A percentile compares a stretch with the other conserved stretches of the same genome.
phyloP scores from a whole-genome alignment of 2,329 filamentous ascomycete species.

The Fulvia fulva region DNA sequence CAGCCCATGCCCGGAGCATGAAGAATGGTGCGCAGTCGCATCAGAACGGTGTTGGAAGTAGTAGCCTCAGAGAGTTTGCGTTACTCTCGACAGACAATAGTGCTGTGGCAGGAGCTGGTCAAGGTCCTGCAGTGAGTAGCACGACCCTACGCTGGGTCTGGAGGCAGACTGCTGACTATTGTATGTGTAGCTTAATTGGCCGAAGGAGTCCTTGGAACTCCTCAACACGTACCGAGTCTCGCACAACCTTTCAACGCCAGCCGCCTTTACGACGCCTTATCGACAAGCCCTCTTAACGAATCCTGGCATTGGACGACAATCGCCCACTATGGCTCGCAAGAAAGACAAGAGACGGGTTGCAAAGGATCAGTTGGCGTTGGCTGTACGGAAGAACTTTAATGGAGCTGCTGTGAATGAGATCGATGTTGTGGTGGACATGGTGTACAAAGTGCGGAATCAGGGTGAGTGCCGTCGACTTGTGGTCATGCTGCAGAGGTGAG shows the following conservation, averaged over 20 bases:
- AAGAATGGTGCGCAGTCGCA: slow-evolving; percentile 25
- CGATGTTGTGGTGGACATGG: slow-evolving; percentile 74
- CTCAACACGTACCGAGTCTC: slow-evolving; percentile 73
- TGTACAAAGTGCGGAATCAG: slow-evolving; percentile 65
- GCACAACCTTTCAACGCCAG: slow-evolving; percentile 66
- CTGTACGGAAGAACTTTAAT: slow-evolving; percentile 80
- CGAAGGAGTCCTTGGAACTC: slow-evolving; percentile 61
- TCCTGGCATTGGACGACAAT: slow-evolving; percentile 60
- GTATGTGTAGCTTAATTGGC: slow-evolving; percentile 56
- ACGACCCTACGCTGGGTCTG: not conserved
- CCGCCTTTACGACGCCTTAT: slow-evolving; percentile 58
- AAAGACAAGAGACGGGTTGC: slow-evolving; percentile 63
- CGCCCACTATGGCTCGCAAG: slow-evolving; percentile 69
- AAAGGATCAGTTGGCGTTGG: slow-evolving; percentile 67
- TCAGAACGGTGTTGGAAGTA: slow-evolving; percentile 24
- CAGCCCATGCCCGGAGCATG: slow-evolving; percentile 36
- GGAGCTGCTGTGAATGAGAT: slow-evolving; percentile 73
- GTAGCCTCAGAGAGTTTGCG: slow-evolving; percentile 27
- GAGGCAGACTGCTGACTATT: not conserved
- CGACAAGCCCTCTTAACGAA: slow-evolving; percentile 50
- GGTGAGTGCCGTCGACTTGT: slow-evolving; percentile 36
- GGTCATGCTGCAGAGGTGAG: not conserved
- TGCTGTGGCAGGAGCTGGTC: slow-evolving; percentile 5
- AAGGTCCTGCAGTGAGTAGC: slow-evolving; percentile 15
- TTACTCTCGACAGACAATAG: slow-evolving; percentile 24